Evolutionary conservation across 176 grass and related monocot species (phyloP).

Genomic region (Stipa capillata): DNA sequence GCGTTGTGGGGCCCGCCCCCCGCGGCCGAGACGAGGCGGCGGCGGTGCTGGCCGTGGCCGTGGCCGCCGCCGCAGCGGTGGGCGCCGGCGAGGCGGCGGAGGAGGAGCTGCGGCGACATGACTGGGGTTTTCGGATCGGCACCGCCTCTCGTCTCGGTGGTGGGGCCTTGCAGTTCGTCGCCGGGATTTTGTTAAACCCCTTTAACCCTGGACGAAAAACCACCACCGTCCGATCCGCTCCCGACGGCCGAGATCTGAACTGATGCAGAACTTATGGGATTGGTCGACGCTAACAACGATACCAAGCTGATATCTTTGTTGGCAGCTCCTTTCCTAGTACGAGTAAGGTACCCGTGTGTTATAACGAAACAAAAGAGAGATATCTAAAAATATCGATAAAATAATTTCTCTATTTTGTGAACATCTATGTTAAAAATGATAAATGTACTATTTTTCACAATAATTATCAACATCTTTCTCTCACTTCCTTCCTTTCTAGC

Average conservation of each 20-base stretch:
- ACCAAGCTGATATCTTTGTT: too few relatives aligned
- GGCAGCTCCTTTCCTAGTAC: too few relatives aligned
- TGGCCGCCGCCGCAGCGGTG: background rate
- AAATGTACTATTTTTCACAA: too few relatives aligned
- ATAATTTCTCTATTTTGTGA: too few relatives aligned
- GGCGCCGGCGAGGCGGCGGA: conserved; percentile 2
- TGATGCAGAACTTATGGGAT: too few relatives aligned
- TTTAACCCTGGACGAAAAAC: background rate
- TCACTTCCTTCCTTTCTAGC: too few relatives aligned
- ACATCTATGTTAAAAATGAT: too few relatives aligned
- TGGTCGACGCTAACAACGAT: too few relatives aligned
- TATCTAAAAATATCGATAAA: too few relatives aligned
- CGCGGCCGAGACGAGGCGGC: conserved; percentile 13
- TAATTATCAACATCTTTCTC: too few relatives aligned
- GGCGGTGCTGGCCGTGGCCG: background rate
- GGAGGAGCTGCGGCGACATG: conserved; percentile 40
- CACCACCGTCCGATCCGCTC: background rate
- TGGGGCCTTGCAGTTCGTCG: background rate
- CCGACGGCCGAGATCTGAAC: background rate
- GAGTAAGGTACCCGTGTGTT: too few relatives aligned
- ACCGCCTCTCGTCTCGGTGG: background rate
- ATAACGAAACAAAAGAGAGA: too few relatives aligned
- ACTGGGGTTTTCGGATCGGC: background rate
- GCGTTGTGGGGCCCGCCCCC: background rate
- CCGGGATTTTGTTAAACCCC: conserved; percentile 23